Conservation (phyloP, 192 early-diverging fungal species). For the Linnemannia schmuckeri region DNA sequence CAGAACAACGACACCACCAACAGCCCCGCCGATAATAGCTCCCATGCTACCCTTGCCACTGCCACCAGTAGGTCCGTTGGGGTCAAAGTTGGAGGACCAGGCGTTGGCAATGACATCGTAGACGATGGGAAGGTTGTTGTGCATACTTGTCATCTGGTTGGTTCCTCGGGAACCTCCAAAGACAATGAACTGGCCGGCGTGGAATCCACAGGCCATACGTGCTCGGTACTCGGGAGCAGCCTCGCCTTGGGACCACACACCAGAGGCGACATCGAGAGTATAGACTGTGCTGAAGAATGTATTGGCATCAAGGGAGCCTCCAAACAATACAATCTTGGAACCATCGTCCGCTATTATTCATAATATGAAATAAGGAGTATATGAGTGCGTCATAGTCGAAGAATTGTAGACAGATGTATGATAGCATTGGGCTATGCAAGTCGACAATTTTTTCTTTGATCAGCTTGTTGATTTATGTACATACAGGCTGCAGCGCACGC, state of each 20-base stretch:
- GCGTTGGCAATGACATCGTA: constrained; percentile 6
- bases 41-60: neutral
- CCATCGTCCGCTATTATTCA: constrained; percentile 29
- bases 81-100: constrained; percentile 9
- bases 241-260: constrained; percentile 7
- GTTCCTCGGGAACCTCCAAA: constrained; percentile 37
- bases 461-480: neutral
- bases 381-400: neutral
- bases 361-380: no score
- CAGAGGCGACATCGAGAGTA: constrained; percentile 20
- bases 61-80: neutral
- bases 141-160: constrained; percentile 21
- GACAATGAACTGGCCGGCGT: constrained; percentile 32
- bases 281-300: constrained; percentile 18
- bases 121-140: constrained; percentile 6
- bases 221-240: constrained; percentile 1
- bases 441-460: neutral
- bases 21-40: constrained; percentile 21
- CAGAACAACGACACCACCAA: neutral
- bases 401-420: neutral
- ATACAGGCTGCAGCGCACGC: constrained; percentile 35
- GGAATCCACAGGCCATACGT: constrained; percentile 35
- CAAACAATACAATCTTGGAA: constrained; percentile 37
- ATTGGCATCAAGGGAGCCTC: constrained; percentile 23
- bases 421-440: neutral